Evolutionary conservation across 352 stramenopile genomes (phyloP).

Genomic region (Elongisporangium prolatum): DNA sequence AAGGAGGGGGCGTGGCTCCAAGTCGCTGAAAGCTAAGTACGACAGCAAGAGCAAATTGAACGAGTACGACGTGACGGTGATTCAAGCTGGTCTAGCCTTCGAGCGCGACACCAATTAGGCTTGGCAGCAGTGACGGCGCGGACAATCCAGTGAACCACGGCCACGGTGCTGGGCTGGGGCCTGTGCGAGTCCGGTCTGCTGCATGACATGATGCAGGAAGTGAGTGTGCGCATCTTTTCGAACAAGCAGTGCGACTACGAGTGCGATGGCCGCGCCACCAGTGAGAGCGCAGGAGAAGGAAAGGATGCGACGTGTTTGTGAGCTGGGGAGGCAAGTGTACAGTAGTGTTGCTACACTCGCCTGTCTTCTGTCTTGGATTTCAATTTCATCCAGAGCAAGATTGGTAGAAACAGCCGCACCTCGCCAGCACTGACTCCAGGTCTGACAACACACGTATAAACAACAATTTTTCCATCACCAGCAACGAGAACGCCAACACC

Average conservation of each 20-base stretch:
- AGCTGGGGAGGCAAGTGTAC: conserved; percentile 62
- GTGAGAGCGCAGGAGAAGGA: conserved; percentile 34
- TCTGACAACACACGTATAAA: too few species aligned
- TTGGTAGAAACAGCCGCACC: conserved; percentile 22
- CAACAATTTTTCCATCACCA: neutral
- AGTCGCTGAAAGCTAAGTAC: conserved; percentile 43
- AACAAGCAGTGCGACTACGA: conserved; percentile 54
- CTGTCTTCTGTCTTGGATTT: conserved; percentile 46
- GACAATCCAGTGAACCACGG: conserved; percentile 45
- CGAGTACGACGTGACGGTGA: conserved; percentile 46
- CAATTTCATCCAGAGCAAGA: conserved; percentile 52
- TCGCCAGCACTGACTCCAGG: conserved; percentile 3
- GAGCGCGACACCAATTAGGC: conserved; percentile 19
- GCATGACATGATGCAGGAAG: conserved; percentile 39
- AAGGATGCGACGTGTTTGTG: conserved; percentile 47
- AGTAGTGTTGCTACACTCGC: conserved; percentile 48
- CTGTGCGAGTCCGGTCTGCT: conserved; percentile 38
- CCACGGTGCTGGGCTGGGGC: conserved; percentile 55
- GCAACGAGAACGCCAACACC: too few species aligned
- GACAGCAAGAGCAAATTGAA: conserved; percentile 26
- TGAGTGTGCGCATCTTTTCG: conserved; percentile 51
- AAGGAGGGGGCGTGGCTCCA: conserved; percentile 42
- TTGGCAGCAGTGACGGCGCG: conserved; percentile 34
- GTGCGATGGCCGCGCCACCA: conserved; percentile 51
- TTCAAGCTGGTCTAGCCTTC: conserved; percentile 52